Evolutionary conservation across 345 rosid species (phyloP).

Genomic region (Lagerstroemia speciosa): DNA sequence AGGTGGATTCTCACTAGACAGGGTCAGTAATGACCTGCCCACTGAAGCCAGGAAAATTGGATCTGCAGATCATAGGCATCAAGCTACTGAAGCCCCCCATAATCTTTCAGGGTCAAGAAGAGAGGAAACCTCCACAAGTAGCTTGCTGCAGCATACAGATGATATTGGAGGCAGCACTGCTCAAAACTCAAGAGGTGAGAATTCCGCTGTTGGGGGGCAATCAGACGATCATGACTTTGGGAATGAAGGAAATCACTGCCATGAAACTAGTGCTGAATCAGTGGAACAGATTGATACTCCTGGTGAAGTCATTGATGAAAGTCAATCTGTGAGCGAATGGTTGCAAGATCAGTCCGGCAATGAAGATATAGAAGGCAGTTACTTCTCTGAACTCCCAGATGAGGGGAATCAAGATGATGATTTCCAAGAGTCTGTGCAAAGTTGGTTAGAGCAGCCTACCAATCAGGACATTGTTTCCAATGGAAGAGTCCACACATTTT

Average conservation of each 20-base stretch:
- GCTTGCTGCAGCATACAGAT: conserved; percentile 14
- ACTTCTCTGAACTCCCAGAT: conserved; percentile 23
- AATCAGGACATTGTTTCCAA: conserved; percentile 31
- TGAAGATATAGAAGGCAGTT: conserved; percentile 34
- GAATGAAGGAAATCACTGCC: conserved; percentile 33
- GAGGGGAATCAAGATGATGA: conserved; percentile 32
- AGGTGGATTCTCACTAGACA: conserved; percentile 11
- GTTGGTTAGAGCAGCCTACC: conserved; percentile 50
- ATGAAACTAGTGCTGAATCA: conserved; percentile 28
- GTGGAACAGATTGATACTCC: conserved; percentile 28
- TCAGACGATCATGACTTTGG: conserved; percentile 30
- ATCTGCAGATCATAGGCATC: conserved; percentile 5
- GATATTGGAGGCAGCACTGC: conserved; percentile 23
- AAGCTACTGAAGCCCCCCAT: conserved; percentile 11
- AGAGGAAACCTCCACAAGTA: conserved; percentile 18
- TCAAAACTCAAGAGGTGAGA: conserved; percentile 22
- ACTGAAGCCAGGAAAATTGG: conserved; percentile 6
- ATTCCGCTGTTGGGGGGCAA: conserved; percentile 26
- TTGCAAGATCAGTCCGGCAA: conserved; percentile 20
- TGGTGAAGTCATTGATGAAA: conserved; percentile 29
- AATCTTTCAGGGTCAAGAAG: conserved; percentile 21
- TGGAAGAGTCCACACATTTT: conserved; percentile 42
- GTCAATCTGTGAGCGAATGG: conserved; percentile 33
- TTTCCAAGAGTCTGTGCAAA: conserved; percentile 44
- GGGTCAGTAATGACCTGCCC: conserved; percentile 15